Evolutionary conservation across 2,329 filamentous ascomycete species (phyloP).

Genomic region (Bipolaris zeicola): DNA sequence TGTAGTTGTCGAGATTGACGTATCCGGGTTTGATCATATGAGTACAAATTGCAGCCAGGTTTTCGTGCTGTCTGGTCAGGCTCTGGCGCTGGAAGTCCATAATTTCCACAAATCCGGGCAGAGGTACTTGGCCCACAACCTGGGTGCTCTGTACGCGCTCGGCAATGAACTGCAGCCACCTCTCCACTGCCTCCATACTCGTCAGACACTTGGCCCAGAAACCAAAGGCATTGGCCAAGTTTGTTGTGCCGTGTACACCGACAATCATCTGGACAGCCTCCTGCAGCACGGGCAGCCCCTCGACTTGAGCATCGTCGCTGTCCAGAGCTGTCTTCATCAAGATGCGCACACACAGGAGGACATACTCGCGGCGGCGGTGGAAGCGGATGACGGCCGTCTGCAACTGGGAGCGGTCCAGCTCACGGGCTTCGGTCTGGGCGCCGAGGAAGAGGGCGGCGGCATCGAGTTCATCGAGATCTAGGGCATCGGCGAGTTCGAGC

Average conservation of each 20-base stretch:
- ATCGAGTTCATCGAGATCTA: constrained; percentile 88
- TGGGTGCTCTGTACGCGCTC: constrained; percentile 78
- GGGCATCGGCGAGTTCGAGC: constrained; percentile 81
- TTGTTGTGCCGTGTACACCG: constrained; percentile 61
- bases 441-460: constrained; percentile 78
- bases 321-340: constrained; percentile 71
- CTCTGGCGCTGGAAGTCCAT: constrained; percentile 81
- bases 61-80: constrained; percentile 87
- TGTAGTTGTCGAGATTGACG: constrained; percentile 73
- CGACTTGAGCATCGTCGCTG: constrained; percentile 34
- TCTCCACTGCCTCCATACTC: constrained; percentile 76
- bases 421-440: constrained; percentile 70
- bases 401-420: constrained; percentile 73
- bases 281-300: constrained; percentile 30
- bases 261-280: constrained; percentile 50
- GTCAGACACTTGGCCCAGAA: constrained; percentile 77
- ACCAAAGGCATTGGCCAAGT: constrained; percentile 61
- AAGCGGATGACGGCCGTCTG: constrained; percentile 85
- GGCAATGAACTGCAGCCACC: constrained; percentile 74
- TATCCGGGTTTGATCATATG: constrained; percentile 78
- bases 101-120: constrained; percentile 73
- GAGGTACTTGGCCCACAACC: constrained; percentile 70
- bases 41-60: constrained; percentile 78
- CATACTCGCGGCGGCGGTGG: constrained; percentile 80
- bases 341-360: constrained; percentile 83